These are phyloP conservation scores for Gardenia jasminoides DNA, from an alignment of 257 asterid genomes.

Conservation along the genomic window DNA sequence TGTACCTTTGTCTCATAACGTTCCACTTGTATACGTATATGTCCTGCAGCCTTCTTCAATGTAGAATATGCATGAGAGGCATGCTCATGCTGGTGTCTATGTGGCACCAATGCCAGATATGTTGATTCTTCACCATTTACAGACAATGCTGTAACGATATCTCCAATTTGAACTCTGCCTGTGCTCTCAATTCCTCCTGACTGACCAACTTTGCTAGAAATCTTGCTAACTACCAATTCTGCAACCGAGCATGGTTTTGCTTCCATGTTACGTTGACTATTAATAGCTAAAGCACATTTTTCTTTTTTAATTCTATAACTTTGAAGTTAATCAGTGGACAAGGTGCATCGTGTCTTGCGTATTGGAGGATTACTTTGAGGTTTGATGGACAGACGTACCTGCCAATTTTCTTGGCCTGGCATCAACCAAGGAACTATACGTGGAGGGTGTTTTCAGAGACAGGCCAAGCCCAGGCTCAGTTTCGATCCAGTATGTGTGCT, in stretches of 20 bases:
- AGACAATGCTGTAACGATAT: conserved; percentile 15
- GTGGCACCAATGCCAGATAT: conserved; percentile 13
- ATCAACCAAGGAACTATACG: background rate
- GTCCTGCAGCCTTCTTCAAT: conserved; percentile 13
- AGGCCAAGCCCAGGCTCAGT: conserved; percentile 20
- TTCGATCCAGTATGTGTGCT: conserved; percentile 15
- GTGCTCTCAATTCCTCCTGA: conserved; percentile 17
- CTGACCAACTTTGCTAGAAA: conserved; percentile 12
- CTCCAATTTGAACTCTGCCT: conserved; percentile 17
- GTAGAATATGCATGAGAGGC: conserved; percentile 9
- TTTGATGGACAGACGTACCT: background rate
- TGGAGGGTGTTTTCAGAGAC: conserved; percentile 13
- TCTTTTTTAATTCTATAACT: background rate
- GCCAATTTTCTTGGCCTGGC: background rate
- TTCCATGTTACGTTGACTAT: background rate
- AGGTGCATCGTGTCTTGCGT: too few relatives aligned
- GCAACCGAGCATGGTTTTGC: conserved; percentile 6
- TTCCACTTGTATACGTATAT: conserved; percentile 16
- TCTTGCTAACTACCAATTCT: conserved; percentile 11
- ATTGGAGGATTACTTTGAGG: background rate
- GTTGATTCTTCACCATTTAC: conserved; percentile 12
- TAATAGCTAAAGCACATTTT: background rate
- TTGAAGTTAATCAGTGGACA: background rate
- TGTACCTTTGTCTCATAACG: conserved; percentile 14
- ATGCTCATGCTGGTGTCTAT: conserved; percentile 11